Evolutionary conservation across 2,329 filamentous ascomycete genomes (phyloP), one percentile per base, ranked within the genome.

Genomic region (Coniochaeta sp.): DNA sequence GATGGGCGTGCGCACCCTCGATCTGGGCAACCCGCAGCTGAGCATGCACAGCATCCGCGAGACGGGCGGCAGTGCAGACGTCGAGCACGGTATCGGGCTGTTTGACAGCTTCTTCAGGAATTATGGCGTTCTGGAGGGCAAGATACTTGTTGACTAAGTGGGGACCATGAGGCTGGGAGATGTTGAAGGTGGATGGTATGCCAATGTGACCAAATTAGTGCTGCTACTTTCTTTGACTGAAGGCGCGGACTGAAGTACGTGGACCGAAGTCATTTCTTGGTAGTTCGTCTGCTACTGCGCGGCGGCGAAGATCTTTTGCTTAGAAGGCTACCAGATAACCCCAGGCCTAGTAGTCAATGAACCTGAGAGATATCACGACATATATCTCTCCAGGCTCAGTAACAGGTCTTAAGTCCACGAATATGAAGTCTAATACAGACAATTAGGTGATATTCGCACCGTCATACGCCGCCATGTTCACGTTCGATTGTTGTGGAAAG

Each of bases 1-100:
- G 61, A 79, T 98, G 67, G 95, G 95, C 60, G 87, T 91, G 59
- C 82, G 95, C 63, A 98, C 95, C 1, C 80, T 99, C 52, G 95
- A 99, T 75, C 76, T 98, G 60, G 93, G 93, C 10, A 98, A 97
- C 75, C 89, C 93, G 30, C 93, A 98, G 78, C 79, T 97, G 64
- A 92, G 89, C 71, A 98, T 98, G 95, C 93, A 98, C 77, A 95
- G 90, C 71, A 97, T 97, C 70, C 87, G 95, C 59, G 95, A 98
- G 81, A 96, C 91, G 50, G 90, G 90, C 26, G 95, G 95, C 42
- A 86, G 89, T 1, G 85, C 92, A 67, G 93, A 99, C 75, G 89
- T 98, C 0, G 90, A 89, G 66, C 85, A 95, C 75, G 90, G 90
- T 0, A 87, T 96, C 64, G 88, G 89, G 69, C 73, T 99, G 58